These are phyloP conservation scores for Dictyostelium intermedium DNA, from an alignment of 78 protist genomes.

Conservation along the genomic window DNA sequence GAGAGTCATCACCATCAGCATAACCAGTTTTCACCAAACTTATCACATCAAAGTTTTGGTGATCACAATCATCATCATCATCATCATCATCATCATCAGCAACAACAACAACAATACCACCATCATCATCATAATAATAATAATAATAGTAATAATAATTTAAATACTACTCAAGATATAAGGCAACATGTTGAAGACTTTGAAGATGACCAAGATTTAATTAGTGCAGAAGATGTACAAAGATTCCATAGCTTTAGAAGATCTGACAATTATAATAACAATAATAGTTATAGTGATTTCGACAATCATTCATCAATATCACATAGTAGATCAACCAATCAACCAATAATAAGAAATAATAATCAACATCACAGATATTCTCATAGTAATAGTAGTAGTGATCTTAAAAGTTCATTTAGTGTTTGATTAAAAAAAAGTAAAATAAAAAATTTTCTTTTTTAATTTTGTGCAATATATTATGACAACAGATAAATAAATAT, in stretches of 20 bases:
- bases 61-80: background rate
- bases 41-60: background rate
- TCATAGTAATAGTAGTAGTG: background rate
- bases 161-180: background rate
- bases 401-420: background rate
- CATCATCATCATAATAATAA: background rate
- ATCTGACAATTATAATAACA: background rate
- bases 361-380: background rate
- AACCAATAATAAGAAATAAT: background rate
- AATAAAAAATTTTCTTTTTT: background rate
- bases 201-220: background rate
- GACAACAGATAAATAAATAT: too few relatives aligned
- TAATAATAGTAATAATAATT: too few relatives aligned
- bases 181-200: background rate
- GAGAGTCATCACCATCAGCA: background rate
- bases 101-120: background rate
- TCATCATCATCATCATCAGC: background rate
- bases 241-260: background rate
- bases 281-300: background rate
- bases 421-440: background rate
- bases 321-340: conserved; percentile 13
- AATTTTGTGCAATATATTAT: too few relatives aligned
- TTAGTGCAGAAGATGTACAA: conserved; percentile 5
- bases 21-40: background rate
- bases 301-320: background rate